phyloP scores from a whole-genome alignment of 441 rosid species.

The Adansonia gregorii region DNA sequence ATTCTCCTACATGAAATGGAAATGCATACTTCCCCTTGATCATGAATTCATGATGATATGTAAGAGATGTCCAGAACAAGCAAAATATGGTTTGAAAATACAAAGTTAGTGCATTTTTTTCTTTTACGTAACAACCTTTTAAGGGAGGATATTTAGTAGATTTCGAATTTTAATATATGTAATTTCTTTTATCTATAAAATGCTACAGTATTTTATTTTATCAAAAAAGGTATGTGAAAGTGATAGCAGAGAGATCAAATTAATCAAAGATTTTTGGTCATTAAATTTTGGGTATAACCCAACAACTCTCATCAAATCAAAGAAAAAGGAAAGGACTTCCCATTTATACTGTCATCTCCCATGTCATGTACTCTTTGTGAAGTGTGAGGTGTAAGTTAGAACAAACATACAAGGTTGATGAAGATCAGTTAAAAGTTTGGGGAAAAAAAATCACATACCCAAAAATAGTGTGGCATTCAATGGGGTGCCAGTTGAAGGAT shows the following conservation, averaged over 20 bases:
- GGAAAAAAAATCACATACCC: constrained; percentile 48
- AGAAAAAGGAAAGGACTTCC: background rate
- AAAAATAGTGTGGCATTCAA: constrained; percentile 88
- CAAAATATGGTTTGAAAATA: background rate
- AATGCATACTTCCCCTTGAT: background rate
- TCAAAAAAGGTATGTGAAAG: background rate
- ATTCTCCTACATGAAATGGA: background rate
- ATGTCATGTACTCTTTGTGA: constrained; percentile 10
- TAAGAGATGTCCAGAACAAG: background rate
- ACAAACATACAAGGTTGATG: background rate
- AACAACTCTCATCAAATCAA: background rate
- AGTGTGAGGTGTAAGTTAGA: background rate
- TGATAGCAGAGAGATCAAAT: background rate
- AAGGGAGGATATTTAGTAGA: no score
- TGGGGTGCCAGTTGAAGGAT: constrained; percentile 93
- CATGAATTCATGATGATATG: background rate
- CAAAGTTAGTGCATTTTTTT: background rate
- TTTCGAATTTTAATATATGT: no score
- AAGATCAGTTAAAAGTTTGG: background rate
- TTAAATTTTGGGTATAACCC: background rate
- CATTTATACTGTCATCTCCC: background rate
- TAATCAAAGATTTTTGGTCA: background rate
- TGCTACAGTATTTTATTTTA: no score
- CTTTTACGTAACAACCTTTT: no score
- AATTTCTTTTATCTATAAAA: no score